phyloP scores from a whole-genome alignment of 192 early-diverging fungal genomes.

The Podila minutissima region DNA sequence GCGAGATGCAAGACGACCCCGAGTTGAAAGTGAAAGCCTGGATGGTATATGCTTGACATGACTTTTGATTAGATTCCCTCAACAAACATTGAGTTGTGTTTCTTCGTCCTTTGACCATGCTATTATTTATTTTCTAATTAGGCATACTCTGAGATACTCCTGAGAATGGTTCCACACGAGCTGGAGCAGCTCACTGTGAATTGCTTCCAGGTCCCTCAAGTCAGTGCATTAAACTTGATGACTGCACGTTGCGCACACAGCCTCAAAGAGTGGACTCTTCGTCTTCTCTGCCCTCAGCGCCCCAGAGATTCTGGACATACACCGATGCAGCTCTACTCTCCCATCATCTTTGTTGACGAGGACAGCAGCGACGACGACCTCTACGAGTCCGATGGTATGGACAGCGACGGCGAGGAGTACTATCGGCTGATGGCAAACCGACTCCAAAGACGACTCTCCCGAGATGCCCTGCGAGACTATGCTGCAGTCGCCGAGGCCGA shows the following conservation, averaged over 20 bases:
- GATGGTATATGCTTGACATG: conserved; percentile 17
- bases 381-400: not conserved
- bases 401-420: conserved; percentile 5
- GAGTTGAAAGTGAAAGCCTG: conserved; percentile 4
- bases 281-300: conserved; percentile 24
- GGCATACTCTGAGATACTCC: conserved; percentile 17
- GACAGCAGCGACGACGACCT: conserved; percentile 19
- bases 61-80: not conserved
- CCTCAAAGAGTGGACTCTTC: conserved; percentile 25
- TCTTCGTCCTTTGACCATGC: not conserved
- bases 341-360: conserved; percentile 18
- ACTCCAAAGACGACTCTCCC: not conserved
- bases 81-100: no score
- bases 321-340: conserved; percentile 11
- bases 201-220: conserved; percentile 20
- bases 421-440: not conserved
- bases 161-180: conserved; percentile 9
- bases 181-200: conserved; percentile 14
- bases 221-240: conserved; percentile 3
- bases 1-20: conserved; percentile 20
- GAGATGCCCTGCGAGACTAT: not conserved
- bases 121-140: not conserved
- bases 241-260: conserved; percentile 2
- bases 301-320: conserved; percentile 5
- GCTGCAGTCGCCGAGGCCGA: not conserved